Evolutionary conservation across 306 rosid genomes (phyloP).

Genomic region (Boehmeria nivea): DNA sequence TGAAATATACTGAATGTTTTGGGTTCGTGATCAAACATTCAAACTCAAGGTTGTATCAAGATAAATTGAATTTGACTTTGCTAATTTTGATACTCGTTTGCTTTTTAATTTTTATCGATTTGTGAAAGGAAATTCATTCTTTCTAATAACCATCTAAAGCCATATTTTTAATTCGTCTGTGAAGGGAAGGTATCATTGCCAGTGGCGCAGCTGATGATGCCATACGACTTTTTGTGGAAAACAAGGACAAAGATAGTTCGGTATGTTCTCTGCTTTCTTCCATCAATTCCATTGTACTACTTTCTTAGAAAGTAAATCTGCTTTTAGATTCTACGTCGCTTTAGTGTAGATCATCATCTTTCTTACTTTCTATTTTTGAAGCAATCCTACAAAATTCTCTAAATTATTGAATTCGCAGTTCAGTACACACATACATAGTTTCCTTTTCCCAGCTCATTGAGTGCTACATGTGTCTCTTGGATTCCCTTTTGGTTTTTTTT

Average conservation of each 20-base stretch:
- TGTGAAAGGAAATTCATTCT: background rate
- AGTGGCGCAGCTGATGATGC: conserved; percentile 97
- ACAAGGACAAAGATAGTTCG: conserved; percentile 46
- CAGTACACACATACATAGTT: background rate
- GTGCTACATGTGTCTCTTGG: background rate
- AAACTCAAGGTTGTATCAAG: conserved; percentile 7
- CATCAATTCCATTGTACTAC: background rate
- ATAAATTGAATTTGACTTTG: too few species aligned
- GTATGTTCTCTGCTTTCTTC: conserved; percentile 29
- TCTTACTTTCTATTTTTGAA: background rate
- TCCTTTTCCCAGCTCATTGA: background rate
- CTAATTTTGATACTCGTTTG: too few species aligned
- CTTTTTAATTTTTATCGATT: background rate
- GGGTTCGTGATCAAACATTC: conserved; percentile 2
- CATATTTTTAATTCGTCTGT: conserved; percentile 20
- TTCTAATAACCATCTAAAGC: background rate
- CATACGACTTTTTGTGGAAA: conserved; percentile 68
- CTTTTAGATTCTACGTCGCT: background rate
- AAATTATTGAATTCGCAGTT: background rate
- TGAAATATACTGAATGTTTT: background rate
- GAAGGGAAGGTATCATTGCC: conserved; percentile 78
- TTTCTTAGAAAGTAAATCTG: background rate
- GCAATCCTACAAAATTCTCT: background rate
- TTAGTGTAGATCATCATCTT: background rate
- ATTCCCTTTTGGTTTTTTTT: too few species aligned